Evolutionary conservation across 352 stramenopile species (phyloP), one percentile per base, ranked within the genome.

Genomic region (Phytophthora citrophthora): DNA sequence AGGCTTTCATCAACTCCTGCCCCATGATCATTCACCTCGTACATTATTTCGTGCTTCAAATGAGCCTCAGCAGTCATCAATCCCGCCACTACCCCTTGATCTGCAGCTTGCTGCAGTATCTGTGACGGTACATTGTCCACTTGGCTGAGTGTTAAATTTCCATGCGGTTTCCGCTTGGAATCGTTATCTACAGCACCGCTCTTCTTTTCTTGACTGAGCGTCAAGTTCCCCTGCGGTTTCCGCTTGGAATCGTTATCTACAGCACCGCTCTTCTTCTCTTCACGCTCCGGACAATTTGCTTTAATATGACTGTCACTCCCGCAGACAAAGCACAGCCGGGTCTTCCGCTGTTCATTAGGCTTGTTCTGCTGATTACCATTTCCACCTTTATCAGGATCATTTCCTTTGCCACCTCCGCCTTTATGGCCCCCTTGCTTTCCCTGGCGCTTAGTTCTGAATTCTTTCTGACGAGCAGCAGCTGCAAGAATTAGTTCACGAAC

Each of bases 241-340:
- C n/a, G n/a, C n/a, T n/a, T n/a, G n/a, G n/a, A n/a, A n/a, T n/a
- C n/a, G n/a, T n/a, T n/a, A n/a, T n/a, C n/a, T n/a, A n/a, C n/a
- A n/a, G n/a, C n/a, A n/a, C n/a, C n/a, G n/a, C n/a, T n/a, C n/a
- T n/a, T n/a, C n/a, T 62, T 62, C 3, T 47, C 39, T 24, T 10
- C 5, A 11, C 27, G 49, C 4, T 62, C 54, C 18, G 54, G 54
- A 49, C 32, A 53, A 15, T 62, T 29, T 13, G 15, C 41, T 24
- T 38, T 53, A 3, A 61, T 18, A 7, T 61, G 53, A 5, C 36
- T 13, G 15, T 20, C 15, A 46, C 53, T 52, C 0, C 29, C 53
- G 2, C 41, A 61, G 11, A 52, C 29, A 26, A 26, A 47, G 23
- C 50, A 57, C 23, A 38, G 4, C 4, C 31, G 48, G 43, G 24